A percentile compares a stretch with the other conserved stretches of the same genome.
phyloP scores from a whole-genome alignment of 139 green algal species.

The Astrephomene gubernaculifera region DNA sequence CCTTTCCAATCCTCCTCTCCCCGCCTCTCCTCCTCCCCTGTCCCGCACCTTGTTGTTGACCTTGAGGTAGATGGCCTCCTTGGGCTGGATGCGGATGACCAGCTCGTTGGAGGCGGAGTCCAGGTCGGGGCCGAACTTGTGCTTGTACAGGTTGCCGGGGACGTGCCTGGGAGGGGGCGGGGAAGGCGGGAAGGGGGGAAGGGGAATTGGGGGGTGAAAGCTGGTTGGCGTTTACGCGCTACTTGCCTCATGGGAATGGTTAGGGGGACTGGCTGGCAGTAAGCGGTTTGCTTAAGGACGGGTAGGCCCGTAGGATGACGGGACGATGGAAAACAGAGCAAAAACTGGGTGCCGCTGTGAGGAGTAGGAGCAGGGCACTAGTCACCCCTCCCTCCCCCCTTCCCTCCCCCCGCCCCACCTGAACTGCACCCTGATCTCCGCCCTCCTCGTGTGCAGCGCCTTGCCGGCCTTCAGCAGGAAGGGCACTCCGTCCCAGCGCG shows the following conservation, averaged over 20 bases:
- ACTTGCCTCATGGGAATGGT: no score
- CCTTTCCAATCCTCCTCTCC: background rate
- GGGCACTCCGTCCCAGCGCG: constrained; percentile 98
- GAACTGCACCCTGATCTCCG: constrained; percentile 99
- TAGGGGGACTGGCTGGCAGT: no score
- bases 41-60: constrained; percentile 97
- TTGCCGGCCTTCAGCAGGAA: constrained; percentile 99
- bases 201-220: no score
- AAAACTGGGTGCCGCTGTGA: no score
- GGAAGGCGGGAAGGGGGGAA: background rate
- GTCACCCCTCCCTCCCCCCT: background rate
- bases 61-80: constrained; percentile 99
- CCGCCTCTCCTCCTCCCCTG: background rate
- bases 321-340: no score
- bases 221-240: no score
- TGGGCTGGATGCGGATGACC: constrained; percentile 98
- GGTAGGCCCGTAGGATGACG: no score
- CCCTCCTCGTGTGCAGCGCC: constrained; percentile 87
- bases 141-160: constrained; percentile 91
- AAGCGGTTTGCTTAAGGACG: no score
- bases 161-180: constrained; percentile 85
- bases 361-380: no score
- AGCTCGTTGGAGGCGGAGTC: constrained; percentile 96
- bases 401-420: constrained; percentile 46
- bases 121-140: constrained; percentile 83